A percentile compares a stretch with the other conserved stretches of the same genome.
Evolutionary conservation across 1,139 yeast genomes (phyloP).

Genomic region (Blastobotrys ciferrii): DNA sequence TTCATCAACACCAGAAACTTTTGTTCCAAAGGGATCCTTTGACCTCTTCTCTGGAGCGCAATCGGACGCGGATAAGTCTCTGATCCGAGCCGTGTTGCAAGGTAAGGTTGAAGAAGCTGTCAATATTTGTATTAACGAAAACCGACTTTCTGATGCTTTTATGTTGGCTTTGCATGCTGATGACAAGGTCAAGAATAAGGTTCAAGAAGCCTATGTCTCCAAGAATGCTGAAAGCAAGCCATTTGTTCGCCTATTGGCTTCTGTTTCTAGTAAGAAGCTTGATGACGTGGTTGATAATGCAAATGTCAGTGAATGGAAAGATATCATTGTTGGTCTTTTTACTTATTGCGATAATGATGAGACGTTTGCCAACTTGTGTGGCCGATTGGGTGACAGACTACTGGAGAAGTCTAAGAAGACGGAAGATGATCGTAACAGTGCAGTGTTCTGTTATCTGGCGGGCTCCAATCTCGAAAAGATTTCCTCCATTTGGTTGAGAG

Average conservation of each 20-base stretch:
- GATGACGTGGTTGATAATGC: conserved; percentile 77
- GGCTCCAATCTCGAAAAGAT: conserved; percentile 81
- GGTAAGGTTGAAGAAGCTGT: conserved; percentile 73
- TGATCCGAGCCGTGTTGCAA: conserved; percentile 56
- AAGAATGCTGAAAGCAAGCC: conserved; percentile 53
- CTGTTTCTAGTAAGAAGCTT: conserved; percentile 58
- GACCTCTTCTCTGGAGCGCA: conserved; percentile 40
- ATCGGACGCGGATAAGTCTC: conserved; percentile 46
- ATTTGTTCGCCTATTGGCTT: conserved; percentile 71
- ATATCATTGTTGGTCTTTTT: conserved; percentile 67
- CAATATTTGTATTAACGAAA: conserved; percentile 60
- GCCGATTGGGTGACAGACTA: conserved; percentile 73
- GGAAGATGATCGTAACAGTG: conserved; percentile 57
- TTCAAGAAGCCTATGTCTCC: conserved; percentile 66
- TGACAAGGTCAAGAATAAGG: conserved; percentile 57
- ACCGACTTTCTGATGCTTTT: conserved; percentile 73
- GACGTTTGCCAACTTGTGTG: conserved; percentile 52
- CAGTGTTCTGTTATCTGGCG: conserved; percentile 74
- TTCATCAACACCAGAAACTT: conserved; percentile 24
- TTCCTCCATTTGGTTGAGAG: conserved; percentile 79
- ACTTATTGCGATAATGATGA: conserved; percentile 48
- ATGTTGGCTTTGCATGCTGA: conserved; percentile 73
- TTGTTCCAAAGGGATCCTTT: conserved; percentile 45
- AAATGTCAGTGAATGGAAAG: conserved; percentile 78
- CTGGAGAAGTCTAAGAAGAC: conserved; percentile 33